Evolutionary conservation across 1,139 yeast species (phyloP), one percentile per base, ranked within the genome.

Genomic region (Blastobotrys persicus): DNA sequence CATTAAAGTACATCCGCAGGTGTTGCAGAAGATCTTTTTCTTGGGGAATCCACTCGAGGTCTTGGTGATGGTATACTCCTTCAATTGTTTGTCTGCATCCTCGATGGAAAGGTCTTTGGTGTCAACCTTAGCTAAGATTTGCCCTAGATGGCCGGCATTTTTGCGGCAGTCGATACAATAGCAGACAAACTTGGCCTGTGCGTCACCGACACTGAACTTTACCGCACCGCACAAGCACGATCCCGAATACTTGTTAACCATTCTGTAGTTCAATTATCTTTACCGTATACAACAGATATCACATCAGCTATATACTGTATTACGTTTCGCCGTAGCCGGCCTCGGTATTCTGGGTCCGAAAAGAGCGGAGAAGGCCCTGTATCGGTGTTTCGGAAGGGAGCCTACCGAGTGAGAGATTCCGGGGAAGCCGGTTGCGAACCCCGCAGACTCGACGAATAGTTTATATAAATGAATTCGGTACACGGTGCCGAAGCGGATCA

Each of bases 151-250:
- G 9, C 67, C 67, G 7, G 66, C 58, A 31, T 59, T 60, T 52
- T 64, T 64, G 34, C 67, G 57, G 49, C 67, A 64, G 44, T 64
- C 66, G 11, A 42, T 13, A 46, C 67, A 64, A 47, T 53, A 63
- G 51, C 67, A 64, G 3, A 54, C 45, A 11, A 59, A 47, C 14
- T 50, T 50, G 18, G 33, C 45, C 7, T 37, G 44, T 20, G 67
- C 63, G 14, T 50, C 46, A 13, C 58, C 55, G 9, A 60, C 44
- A 2, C 43, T 41, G 35, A 62, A 43, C 4, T 44, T 38, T 28
- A 62, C 53, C 13, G 56, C 48, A 13, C 62, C 64, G 41, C 67
- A 63, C 12, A 59, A 39, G 53, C 67, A 63, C 12, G 62, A 52
- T 45, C 62, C 60, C 28, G 28, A 23, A 23, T 23, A 23, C 9